phyloP scores from a whole-genome alignment of 345 rosid genomes.

The Acer negundo region DNA sequence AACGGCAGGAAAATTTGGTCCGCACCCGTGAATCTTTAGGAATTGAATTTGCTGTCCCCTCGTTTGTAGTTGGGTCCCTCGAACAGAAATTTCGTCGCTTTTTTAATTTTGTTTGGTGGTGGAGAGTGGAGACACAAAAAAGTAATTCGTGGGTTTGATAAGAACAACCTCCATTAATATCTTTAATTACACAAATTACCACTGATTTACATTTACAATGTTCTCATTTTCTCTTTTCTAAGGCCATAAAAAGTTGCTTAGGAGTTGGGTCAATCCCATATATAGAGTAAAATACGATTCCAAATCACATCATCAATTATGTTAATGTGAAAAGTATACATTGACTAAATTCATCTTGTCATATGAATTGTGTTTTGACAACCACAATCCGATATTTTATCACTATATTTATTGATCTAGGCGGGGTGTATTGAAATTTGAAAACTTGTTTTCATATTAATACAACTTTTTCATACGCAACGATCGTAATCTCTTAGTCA shows the following conservation, averaged over 20 bases:
- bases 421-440: too few relatives aligned
- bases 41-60: conserved; percentile 28
- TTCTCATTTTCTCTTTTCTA: neutral
- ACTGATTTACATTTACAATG: neutral
- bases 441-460: too few relatives aligned
- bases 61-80: conserved; percentile 13
- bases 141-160: neutral
- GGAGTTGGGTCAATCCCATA: neutral
- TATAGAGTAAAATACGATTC: too few relatives aligned
- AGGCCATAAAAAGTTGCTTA: neutral
- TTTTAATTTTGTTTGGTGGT: neutral
- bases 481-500: too few relatives aligned
- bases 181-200: conserved; percentile 11
- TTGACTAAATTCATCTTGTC: too few relatives aligned
- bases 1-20: conserved; percentile 21
- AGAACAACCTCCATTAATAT: conserved; percentile 15
- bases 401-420: too few relatives aligned
- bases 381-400: too few relatives aligned
- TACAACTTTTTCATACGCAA: too few relatives aligned
- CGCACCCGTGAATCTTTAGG: conserved; percentile 21
- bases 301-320: too few relatives aligned
- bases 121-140: neutral
- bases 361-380: too few relatives aligned
- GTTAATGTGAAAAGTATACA: too few relatives aligned
- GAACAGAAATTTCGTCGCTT: conserved; percentile 20